Evolutionary conservation across 345 rosid genomes (phyloP).

Genomic region (Citrus mangshanensis): DNA sequence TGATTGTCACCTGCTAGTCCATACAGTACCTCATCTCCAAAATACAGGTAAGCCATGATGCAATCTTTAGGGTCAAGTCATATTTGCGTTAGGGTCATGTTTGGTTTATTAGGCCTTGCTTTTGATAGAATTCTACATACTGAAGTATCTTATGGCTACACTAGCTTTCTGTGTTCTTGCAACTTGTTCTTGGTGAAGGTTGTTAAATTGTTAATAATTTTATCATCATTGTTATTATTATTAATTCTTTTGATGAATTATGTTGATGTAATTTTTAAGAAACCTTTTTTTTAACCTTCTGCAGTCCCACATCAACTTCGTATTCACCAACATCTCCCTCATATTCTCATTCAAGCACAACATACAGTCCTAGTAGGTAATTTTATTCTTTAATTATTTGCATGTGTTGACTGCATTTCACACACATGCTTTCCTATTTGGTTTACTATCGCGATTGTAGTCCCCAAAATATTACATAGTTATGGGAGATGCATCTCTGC

Average conservation of each 20-base stretch:
- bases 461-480: no score
- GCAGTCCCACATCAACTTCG: constrained; percentile 87
- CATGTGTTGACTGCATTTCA: not conserved
- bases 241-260: not conserved
- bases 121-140: not conserved
- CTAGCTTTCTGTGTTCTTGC: not conserved
- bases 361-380: constrained; percentile 93
- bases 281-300: not conserved
- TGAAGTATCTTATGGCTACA: no score
- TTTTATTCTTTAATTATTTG: not conserved
- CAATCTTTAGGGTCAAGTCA: not conserved
- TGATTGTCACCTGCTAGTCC: constrained; percentile 70
- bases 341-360: constrained; percentile 83
- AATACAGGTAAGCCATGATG: not conserved
- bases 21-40: not conserved
- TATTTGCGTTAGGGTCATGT: not conserved
- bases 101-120: not conserved
- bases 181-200: not conserved
- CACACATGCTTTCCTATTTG: not conserved
- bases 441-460: no score
- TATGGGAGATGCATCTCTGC: no score
- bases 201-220: not conserved
- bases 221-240: not conserved
- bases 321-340: constrained; percentile 94
- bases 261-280: not conserved